phyloP scores from a whole-genome alignment of 1,139 yeast genomes.

The Suhomyces bokatorum region DNA sequence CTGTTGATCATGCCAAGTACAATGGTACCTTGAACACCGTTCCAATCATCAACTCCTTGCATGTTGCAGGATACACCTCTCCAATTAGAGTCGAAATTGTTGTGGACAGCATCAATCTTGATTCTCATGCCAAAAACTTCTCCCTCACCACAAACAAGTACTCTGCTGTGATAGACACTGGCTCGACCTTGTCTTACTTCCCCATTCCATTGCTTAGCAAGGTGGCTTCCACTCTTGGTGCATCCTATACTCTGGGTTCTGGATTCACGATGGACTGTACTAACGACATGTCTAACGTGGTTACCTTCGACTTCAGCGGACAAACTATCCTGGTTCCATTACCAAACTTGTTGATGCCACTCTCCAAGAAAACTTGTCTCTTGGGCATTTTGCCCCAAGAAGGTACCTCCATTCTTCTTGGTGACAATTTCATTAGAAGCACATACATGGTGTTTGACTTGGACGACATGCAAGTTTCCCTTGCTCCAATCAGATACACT shows the following conservation, averaged over 20 bases:
- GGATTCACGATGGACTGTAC: constrained; percentile 32
- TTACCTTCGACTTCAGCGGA: constrained; percentile 55
- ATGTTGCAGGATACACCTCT: constrained; percentile 18
- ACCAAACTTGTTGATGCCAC: constrained; percentile 30
- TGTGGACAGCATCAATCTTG: constrained; percentile 21
- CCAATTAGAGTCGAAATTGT: constrained; percentile 33
- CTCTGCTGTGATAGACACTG: constrained; percentile 22
- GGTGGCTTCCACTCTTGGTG: constrained; percentile 33
- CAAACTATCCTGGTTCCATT: constrained; percentile 47
- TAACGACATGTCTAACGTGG: constrained; percentile 17
- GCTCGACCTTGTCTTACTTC: constrained; percentile 39
- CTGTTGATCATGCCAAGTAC: constrained; percentile 54
- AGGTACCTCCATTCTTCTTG: constrained; percentile 40
- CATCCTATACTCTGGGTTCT: constrained; percentile 31
- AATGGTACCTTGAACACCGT: constrained; percentile 42
- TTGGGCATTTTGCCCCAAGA: constrained; percentile 33
- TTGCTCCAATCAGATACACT: constrained; percentile 61
- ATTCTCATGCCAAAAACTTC: constrained; percentile 1
- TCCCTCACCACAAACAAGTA: constrained; percentile 14
- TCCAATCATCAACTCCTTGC: constrained; percentile 28
- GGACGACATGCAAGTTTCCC: constrained; percentile 59
- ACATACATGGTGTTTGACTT: constrained; percentile 81
- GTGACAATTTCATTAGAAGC: constrained; percentile 71
- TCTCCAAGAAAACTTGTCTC: constrained; percentile 20
- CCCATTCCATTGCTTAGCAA: constrained; percentile 27